A percentile compares a stretch with the other conserved stretches of the same genome.
Evolutionary conservation across 345 rosid species (phyloP).

Genomic region (Acer negundo): DNA sequence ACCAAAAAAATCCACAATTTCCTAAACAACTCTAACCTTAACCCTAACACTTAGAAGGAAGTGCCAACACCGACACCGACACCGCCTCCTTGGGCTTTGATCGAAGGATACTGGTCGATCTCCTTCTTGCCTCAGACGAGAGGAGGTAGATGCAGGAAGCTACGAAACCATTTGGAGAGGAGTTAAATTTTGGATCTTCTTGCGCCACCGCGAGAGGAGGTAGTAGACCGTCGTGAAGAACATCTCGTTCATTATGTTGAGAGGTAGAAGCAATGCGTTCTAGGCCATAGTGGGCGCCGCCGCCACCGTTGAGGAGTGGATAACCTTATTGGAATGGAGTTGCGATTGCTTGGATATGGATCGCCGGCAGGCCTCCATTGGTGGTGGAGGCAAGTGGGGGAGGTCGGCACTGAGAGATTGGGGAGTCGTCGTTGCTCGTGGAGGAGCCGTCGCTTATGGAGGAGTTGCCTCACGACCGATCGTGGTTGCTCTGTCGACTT

Average conservation of each 20-base stretch:
- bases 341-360: neutral
- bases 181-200: slow-evolving; percentile 64
- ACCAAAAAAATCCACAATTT: too few species aligned
- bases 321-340: neutral
- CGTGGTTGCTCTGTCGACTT: too few species aligned
- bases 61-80: rapidly evolving
- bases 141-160: slow-evolving; percentile 60
- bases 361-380: slow-evolving; percentile 35
- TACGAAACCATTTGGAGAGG: slow-evolving; percentile 62
- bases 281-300: slow-evolving; percentile 24
- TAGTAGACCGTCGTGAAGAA: slow-evolving; percentile 67
- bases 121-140: neutral
- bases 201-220: slow-evolving; percentile 67
- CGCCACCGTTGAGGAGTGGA: neutral
- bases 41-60: too few species aligned
- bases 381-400: neutral
- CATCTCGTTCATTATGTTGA: slow-evolving; percentile 50
- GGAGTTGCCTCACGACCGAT: too few species aligned
- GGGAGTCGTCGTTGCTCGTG: too few species aligned
- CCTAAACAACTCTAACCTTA: too few species aligned
- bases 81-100: too few species aligned
- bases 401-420: neutral
- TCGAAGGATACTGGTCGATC: too few species aligned
- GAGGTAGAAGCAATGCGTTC: slow-evolving; percentile 54
- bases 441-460: too few species aligned